phyloP scores from a whole-genome alignment of 495 filamentous ascomycete species.

The Hypomontagnella monticulosa region DNA sequence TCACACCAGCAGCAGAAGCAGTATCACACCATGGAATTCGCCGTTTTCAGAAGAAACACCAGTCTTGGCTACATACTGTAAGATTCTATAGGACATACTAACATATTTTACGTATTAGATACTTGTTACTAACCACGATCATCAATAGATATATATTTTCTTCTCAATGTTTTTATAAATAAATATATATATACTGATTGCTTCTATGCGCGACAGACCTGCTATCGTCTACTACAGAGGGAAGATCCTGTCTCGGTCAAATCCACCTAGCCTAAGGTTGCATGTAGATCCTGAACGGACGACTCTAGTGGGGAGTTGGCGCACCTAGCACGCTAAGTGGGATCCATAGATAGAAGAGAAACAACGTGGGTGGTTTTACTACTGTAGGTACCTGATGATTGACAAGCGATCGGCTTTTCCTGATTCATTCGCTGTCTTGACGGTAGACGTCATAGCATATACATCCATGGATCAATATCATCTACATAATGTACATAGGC shows the following conservation, averaged over 20 bases:
- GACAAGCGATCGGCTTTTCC: too few relatives aligned
- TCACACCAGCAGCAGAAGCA: constrained; percentile 7
- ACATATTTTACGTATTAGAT: too few relatives aligned
- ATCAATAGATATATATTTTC: too few relatives aligned
- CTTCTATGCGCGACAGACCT: neutral
- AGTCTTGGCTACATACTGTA: constrained; percentile 16
- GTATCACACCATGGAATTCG: constrained; percentile 12
- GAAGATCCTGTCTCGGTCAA: constrained; percentile 35
- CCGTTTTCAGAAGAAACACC: constrained; percentile 36
- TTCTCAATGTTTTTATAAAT: too few relatives aligned
- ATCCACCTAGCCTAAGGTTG: constrained; percentile 31
- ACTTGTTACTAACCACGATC: too few relatives aligned
- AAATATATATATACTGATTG: neutral
- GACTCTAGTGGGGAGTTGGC: constrained; percentile 32
- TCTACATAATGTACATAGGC: too few relatives aligned
- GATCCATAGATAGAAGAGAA: too few relatives aligned
- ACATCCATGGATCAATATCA: too few relatives aligned
- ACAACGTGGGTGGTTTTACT: too few relatives aligned
- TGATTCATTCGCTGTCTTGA: neutral
- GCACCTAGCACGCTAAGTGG: too few relatives aligned
- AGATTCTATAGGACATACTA: too few relatives aligned
- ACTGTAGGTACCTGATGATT: neutral
- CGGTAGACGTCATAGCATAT: constrained; percentile 32
- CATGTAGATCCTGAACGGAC: constrained; percentile 21
- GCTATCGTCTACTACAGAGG: neutral